These are phyloP conservation scores for Crithidia thermophila DNA, from an alignment of 208 protist species.

Conservation along the genomic window DNA sequence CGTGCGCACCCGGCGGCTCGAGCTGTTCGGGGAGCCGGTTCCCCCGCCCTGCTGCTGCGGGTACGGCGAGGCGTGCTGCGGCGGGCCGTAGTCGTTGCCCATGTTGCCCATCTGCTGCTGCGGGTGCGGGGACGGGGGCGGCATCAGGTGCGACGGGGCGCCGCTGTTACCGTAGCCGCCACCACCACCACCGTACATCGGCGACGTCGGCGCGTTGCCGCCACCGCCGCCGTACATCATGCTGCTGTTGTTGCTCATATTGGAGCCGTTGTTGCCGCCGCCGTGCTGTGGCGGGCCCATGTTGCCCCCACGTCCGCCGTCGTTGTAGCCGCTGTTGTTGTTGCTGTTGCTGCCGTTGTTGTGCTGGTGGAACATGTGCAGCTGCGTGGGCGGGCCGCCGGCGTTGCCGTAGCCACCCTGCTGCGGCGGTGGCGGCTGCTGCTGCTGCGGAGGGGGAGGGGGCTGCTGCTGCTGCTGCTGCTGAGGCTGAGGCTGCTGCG, in stretches of 20 bases:
- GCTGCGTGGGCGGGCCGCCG: slow-evolving; percentile 26
- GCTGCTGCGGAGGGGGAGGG: slow-evolving; percentile 15
- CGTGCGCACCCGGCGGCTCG: slow-evolving; percentile 18
- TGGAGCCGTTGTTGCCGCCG: slow-evolving; percentile 30
- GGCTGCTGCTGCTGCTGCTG: slow-evolving; percentile 18
- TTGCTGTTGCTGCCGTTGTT: slow-evolving; percentile 24
- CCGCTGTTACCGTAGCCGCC: slow-evolving; percentile 24
- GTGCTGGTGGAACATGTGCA: slow-evolving; percentile 44
- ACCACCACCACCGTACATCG: slow-evolving; percentile 30
- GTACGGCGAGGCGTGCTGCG: slow-evolving; percentile 30
- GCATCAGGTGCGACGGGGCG: slow-evolving; percentile 25
- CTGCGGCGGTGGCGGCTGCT: slow-evolving; percentile 23
- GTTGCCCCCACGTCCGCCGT: slow-evolving; percentile 35
- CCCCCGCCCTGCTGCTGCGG: slow-evolving; percentile 25
- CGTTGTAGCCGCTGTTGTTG: slow-evolving; percentile 26
- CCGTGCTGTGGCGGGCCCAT: slow-evolving; percentile 35
- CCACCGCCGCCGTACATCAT: slow-evolving; percentile 34
- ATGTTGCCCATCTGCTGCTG: slow-evolving; percentile 32
- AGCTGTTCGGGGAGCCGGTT: slow-evolving; percentile 26
- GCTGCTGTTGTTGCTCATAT: slow-evolving; percentile 30
- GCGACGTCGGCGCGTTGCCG: slow-evolving; percentile 26
- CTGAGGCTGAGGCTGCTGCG: slow-evolving; percentile 29
- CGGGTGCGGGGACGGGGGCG: slow-evolving; percentile 28
- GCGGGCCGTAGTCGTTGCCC: slow-evolving; percentile 31
- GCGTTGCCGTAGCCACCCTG: slow-evolving; percentile 28